Conservation (phyloP, 305 asterid genomes). For the Solanum hybrid region DNA sequence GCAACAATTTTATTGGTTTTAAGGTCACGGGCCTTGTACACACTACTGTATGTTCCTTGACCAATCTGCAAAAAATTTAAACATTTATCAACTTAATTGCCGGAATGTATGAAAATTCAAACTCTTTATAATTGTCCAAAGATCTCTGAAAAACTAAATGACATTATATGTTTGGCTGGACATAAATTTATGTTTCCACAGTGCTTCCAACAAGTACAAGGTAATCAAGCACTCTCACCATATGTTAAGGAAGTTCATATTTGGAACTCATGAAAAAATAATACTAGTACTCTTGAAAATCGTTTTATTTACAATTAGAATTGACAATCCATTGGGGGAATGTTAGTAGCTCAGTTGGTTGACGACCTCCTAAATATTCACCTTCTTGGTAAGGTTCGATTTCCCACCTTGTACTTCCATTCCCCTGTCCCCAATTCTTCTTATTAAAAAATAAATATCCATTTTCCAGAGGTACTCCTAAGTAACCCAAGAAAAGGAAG, state of each 20-base stretch:
- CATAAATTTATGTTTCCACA: background rate
- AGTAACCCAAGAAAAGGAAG: background rate
- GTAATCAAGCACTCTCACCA: background rate
- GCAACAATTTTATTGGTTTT: constrained; percentile 57
- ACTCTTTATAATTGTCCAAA: background rate
- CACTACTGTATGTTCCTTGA: constrained; percentile 90
- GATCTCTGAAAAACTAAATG: background rate
- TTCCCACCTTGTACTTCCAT: background rate
- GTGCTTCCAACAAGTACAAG: background rate
- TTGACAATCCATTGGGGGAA: background rate
- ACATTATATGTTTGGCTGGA: background rate
- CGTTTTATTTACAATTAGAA: background rate
- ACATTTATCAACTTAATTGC: background rate
- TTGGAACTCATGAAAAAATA: background rate
- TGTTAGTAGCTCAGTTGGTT: background rate
- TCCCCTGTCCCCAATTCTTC: background rate
- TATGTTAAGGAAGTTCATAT: background rate
- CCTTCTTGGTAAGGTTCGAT: background rate
- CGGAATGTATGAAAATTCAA: background rate
- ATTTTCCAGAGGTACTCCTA: background rate
- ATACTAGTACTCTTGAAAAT: background rate
- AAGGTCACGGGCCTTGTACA: constrained; percentile 74
- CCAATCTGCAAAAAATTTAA: constrained; percentile 51
- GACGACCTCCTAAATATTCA: background rate
- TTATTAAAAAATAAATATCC: background rate